Evolutionary conservation across 1,139 yeast genomes (phyloP).

Genomic region (Geotrichum bryndzae): DNA sequence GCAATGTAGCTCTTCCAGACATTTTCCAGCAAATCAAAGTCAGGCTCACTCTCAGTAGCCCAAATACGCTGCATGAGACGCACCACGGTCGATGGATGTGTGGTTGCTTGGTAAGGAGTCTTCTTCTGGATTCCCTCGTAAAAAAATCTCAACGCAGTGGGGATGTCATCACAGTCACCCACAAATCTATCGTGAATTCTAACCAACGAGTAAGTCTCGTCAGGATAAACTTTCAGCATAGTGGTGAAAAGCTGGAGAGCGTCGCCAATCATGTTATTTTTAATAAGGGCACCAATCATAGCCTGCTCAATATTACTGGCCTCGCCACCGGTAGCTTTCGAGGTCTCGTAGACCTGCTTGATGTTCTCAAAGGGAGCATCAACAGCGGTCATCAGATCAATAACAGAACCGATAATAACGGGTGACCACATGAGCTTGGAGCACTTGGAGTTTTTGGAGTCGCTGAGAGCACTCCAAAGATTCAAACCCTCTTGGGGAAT

Average conservation of each 20-base stretch:
- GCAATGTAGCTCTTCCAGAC: constrained; percentile 60
- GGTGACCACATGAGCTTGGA: constrained; percentile 38
- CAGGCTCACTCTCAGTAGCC: constrained; percentile 38
- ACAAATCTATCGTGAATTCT: constrained; percentile 75
- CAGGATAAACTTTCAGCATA: constrained; percentile 34
- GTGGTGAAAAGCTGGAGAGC: constrained; percentile 48
- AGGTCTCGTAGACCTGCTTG: constrained; percentile 42
- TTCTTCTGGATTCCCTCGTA: constrained; percentile 60
- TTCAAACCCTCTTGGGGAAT: constrained; percentile 48
- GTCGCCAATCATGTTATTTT: constrained; percentile 45
- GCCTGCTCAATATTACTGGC: constrained; percentile 49
- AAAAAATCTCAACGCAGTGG: constrained; percentile 66
- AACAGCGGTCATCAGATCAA: constrained; percentile 63
- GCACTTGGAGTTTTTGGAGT: constrained; percentile 9
- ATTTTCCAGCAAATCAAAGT: constrained; percentile 47
- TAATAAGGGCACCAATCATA: constrained; percentile 55
- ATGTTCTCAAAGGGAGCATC: constrained; percentile 56
- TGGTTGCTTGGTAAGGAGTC: constrained; percentile 64
- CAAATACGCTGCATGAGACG: constrained; percentile 60
- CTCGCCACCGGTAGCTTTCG: constrained; percentile 35
- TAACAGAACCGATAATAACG: constrained; percentile 61
- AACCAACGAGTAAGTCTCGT: constrained; percentile 43
- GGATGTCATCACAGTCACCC: constrained; percentile 71
- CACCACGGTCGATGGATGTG: constrained; percentile 72
- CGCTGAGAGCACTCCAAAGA: constrained; percentile 39